A percentile compares a stretch with the other conserved stretches of the same genome.
Evolutionary conservation across 768 basidiomycete species (phyloP).

Genomic region (Naganishia onofrii): DNA sequence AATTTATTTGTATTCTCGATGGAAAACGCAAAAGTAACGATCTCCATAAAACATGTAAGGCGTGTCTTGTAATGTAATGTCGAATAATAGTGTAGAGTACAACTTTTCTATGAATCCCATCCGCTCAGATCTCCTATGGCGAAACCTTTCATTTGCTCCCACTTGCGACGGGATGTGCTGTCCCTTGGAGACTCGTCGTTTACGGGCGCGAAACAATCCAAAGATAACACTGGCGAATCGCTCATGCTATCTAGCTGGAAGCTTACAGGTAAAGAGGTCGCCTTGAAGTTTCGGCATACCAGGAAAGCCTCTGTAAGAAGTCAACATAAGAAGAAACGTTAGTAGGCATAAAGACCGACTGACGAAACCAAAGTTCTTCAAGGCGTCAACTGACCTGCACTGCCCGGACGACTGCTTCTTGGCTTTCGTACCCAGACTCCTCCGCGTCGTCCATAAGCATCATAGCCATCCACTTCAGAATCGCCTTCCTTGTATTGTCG

Average conservation of each 20-base stretch:
- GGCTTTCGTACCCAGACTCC: constrained; percentile 56
- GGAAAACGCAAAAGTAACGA: no score
- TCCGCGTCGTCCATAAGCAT: constrained; percentile 45
- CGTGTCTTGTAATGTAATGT: not conserved
- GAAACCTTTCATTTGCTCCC: constrained; percentile 45
- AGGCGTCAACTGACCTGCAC: constrained; percentile 50
- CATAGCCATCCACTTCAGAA: constrained; percentile 32
- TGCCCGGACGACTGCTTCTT: constrained; percentile 53
- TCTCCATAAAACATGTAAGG: not conserved
- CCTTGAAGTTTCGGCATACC: constrained; percentile 53
- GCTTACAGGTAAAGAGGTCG: constrained; percentile 39
- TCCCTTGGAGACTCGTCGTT: constrained; percentile 15
- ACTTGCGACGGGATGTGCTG: constrained; percentile 14
- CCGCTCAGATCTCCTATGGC: constrained; percentile 44
- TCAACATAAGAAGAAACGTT: not conserved
- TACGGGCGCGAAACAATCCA: constrained; percentile 35
- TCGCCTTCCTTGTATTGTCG: constrained; percentile 20
- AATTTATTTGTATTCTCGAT: not conserved
- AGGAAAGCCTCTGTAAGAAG: constrained; percentile 53
- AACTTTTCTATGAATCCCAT: constrained; percentile 4
- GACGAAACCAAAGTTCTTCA: no score
- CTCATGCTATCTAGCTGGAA: constrained; percentile 33
- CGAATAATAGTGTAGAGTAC: not conserved
- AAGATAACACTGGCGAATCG: constrained; percentile 32
- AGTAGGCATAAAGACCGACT: not conserved